phyloP scores from a whole-genome alignment of 2,329 filamentous ascomycete species.

The Xylaria sp. region DNA sequence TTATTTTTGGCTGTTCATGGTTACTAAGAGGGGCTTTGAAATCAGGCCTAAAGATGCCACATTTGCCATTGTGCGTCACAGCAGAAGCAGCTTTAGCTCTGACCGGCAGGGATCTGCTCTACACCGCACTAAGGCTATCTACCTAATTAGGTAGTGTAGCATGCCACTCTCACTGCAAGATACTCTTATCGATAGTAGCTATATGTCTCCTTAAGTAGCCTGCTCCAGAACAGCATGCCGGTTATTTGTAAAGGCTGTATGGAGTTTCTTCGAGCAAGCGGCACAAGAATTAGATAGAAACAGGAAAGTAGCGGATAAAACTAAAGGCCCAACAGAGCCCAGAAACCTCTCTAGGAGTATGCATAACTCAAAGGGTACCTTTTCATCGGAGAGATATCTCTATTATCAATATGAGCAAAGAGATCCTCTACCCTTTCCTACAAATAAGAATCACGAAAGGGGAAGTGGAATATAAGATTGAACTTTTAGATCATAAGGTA shows the following conservation, averaged over 20 bases:
- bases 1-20: conserved; percentile 25
- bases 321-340: not conserved
- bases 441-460: not conserved
- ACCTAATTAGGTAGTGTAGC: not conserved
- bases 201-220: not conserved
- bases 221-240: not conserved
- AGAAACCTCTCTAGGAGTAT: too few relatives aligned
- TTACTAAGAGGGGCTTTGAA: conserved; percentile 37
- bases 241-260: conserved; percentile 1
- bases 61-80: conserved; percentile 40
- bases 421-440: too few relatives aligned
- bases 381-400: too few relatives aligned
- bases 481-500: conserved; percentile 1
- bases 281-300: not conserved
- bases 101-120: conserved; percentile 35
- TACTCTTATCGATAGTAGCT: conserved; percentile 16
- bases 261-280: not conserved
- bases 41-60: conserved; percentile 42
- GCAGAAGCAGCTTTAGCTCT: conserved; percentile 22
- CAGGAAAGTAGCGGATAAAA: not conserved
- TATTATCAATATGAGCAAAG: not conserved
- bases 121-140: conserved; percentile 17
- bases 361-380: too few relatives aligned
- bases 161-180: not conserved
- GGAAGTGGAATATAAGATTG: not conserved